Evolutionary conservation across 2,329 filamentous ascomycete species (phyloP).

Genomic region (Ophiosphaerella narmari): DNA sequence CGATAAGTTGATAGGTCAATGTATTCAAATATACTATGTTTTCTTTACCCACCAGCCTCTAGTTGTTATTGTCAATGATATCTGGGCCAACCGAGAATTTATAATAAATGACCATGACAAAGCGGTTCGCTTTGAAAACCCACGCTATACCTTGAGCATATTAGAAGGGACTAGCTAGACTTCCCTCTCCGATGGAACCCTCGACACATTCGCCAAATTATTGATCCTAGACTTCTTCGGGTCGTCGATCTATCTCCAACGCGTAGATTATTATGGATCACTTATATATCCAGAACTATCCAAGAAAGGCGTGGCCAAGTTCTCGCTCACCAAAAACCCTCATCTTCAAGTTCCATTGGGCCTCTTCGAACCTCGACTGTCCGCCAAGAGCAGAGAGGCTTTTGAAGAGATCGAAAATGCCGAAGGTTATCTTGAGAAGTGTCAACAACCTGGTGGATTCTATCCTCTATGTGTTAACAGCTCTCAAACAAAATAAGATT

Average conservation of each 20-base stretch:
- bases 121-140: neutral
- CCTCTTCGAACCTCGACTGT: conserved; percentile 4
- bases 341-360: conserved; percentile 5
- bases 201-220: conserved; percentile 2
- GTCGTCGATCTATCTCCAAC: conserved; percentile 3
- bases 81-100: too few relatives aligned
- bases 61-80: too few relatives aligned
- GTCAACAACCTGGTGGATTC: conserved; percentile 4
- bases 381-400: conserved; percentile 3
- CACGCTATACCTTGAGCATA: neutral
- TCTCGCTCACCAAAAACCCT: conserved; percentile 1
- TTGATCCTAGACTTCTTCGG: conserved; percentile 4
- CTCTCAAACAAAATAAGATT: neutral
- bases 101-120: too few relatives aligned
- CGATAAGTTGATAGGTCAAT: neutral
- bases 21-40: neutral
- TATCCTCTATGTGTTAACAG: neutral
- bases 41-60: too few relatives aligned
- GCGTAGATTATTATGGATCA: conserved; percentile 1
- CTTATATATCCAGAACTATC: conserved; percentile 1
- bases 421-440: conserved; percentile 3
- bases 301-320: neutral
- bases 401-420: conserved; percentile 6
- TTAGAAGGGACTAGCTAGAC: neutral
- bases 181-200: neutral